Evolutionary conservation across 352 stramenopile genomes (phyloP).

Genomic region (Elongisporangium prolatum): DNA sequence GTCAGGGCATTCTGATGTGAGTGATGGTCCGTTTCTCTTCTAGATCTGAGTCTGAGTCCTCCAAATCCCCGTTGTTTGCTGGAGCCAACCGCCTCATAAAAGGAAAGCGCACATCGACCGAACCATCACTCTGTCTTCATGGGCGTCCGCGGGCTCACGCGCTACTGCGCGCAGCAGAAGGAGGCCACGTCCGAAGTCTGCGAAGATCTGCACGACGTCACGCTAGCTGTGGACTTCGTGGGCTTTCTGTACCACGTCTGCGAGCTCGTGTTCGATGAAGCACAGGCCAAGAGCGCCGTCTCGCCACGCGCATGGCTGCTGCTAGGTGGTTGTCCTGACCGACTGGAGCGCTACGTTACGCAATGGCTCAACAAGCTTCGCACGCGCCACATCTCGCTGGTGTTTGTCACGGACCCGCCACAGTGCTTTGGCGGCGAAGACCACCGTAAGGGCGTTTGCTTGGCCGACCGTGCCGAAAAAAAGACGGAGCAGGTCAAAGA

Average conservation of each 20-base stretch:
- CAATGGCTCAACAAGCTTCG: constrained; percentile 43
- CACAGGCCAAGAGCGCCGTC: constrained; percentile 17
- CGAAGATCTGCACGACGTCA: constrained; percentile 47
- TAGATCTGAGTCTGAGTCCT: too few relatives aligned
- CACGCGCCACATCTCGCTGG: constrained; percentile 33
- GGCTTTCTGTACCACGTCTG: constrained; percentile 76
- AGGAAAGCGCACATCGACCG: too few relatives aligned
- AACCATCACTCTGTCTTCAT: constrained; percentile 18
- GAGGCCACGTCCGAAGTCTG: constrained; percentile 25
- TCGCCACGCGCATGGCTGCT: constrained; percentile 50
- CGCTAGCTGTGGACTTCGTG: constrained; percentile 77
- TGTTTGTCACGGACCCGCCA: constrained; percentile 74
- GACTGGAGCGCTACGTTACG: constrained; percentile 38
- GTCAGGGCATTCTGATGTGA: too few relatives aligned
- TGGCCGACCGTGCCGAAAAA: constrained; percentile 47
- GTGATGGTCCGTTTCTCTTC: too few relatives aligned
- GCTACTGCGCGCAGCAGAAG: constrained; percentile 54
- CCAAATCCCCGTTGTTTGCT: too few relatives aligned
- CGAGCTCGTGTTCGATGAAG: constrained; percentile 41
- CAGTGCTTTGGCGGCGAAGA: constrained; percentile 67
- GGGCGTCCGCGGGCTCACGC: constrained; percentile 58
- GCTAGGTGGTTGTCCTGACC: constrained; percentile 48
- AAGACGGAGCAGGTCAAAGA: constrained; percentile 46
- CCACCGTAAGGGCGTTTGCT: constrained; percentile 57
- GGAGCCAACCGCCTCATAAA: too few relatives aligned